Conservation (phyloP, 305 asterid genomes). For the Fraxinus nigra region DNA sequence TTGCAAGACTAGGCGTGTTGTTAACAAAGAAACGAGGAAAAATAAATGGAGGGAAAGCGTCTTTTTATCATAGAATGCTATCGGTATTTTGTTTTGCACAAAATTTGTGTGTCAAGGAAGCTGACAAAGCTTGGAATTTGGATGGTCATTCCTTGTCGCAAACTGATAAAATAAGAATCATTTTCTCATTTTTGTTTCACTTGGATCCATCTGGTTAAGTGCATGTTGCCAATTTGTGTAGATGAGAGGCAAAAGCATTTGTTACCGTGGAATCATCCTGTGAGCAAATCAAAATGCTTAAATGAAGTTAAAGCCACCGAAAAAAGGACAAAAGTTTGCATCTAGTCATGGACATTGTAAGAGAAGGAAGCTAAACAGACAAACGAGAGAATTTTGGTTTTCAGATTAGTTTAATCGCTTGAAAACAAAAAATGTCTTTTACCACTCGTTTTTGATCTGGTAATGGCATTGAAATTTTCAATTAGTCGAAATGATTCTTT, state of each 20-base stretch:
- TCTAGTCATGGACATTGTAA: background rate
- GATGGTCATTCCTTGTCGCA: background rate
- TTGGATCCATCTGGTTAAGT: background rate
- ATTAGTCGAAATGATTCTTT: background rate
- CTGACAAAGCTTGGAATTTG: background rate
- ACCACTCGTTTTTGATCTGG: background rate
- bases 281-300: background rate
- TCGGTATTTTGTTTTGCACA: background rate
- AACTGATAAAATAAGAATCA: background rate
- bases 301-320: background rate
- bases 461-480: slow-evolving; percentile 12
- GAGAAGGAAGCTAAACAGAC: background rate
- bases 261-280: background rate
- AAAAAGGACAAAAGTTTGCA: background rate
- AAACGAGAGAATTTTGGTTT: background rate
- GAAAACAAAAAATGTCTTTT: background rate
- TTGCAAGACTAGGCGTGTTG: background rate
- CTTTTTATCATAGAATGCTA: background rate
- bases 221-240: background rate
- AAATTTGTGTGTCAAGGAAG: background rate
- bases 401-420: background rate
- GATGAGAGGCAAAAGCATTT: background rate
- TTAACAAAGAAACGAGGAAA: background rate
- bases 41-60: background rate
- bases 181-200: background rate